These are phyloP conservation scores for Clarireedia homoeocarpa DNA, from an alignment of 2,329 filamentous ascomycete genomes.

Conservation along the genomic window DNA sequence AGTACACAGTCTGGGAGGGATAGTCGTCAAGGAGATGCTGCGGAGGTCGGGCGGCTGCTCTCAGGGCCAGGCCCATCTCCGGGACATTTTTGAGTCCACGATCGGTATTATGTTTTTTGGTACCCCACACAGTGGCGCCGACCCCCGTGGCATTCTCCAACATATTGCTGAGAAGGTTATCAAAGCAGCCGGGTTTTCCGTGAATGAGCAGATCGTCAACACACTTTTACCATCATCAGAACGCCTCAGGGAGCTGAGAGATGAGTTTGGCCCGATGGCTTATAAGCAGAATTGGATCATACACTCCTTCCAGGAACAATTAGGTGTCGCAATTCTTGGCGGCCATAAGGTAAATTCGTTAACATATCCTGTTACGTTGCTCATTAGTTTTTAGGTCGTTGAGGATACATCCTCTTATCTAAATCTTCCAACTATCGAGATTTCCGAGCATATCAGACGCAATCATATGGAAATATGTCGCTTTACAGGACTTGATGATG, in stretches of 20 bases:
- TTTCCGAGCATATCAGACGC: conserved; percentile 3
- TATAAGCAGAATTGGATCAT: too few relatives aligned
- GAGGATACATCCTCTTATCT: conserved; percentile 10
- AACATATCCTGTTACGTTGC: too few relatives aligned
- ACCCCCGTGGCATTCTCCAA: conserved; percentile 31
- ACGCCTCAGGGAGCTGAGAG: too few relatives aligned
- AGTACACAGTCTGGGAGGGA: conserved; percentile 63
- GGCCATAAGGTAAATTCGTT: too few relatives aligned
- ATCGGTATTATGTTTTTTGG: conserved; percentile 69
- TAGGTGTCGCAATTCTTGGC: too few relatives aligned
- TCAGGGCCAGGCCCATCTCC: too few relatives aligned
- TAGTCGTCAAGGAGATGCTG: conserved; percentile 52
- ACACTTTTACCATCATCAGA: too few relatives aligned
- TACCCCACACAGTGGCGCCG: conserved; percentile 64
- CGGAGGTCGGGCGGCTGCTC: too few relatives aligned
- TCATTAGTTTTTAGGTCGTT: too few relatives aligned
- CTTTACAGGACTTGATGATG: conserved; percentile 8
- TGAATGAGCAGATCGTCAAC: too few relatives aligned
- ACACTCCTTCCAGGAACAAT: too few relatives aligned
- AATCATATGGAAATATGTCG: conserved; percentile 15
- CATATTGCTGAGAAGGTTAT: conserved; percentile 6
- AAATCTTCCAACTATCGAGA: conserved; percentile 9
- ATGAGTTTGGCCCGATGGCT: too few relatives aligned
- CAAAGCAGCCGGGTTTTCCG: background rate
- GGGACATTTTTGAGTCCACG: conserved; percentile 56